Percentiles rank a stretch among this genome's conserved stretches.
Evolutionary conservation across 1,284 basidiomycete genomes (phyloP).

Genomic region (Cryptococcus amylolentus): DNA sequence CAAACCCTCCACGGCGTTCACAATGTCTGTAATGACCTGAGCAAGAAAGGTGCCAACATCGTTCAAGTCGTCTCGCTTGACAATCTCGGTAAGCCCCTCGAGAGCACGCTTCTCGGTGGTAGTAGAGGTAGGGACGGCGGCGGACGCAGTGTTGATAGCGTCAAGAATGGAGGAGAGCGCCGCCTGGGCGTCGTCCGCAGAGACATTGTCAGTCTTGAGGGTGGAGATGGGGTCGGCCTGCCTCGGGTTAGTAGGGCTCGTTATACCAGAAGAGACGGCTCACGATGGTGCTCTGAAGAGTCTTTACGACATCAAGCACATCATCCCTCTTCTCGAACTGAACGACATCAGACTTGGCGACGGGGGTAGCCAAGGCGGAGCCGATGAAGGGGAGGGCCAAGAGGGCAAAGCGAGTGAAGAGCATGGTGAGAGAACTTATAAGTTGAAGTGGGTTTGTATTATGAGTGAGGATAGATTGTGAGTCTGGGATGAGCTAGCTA

Average conservation of each 20-base stretch:
- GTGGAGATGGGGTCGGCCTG: slow-evolving; percentile 10
- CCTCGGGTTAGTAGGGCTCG: neutral
- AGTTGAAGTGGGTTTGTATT: neutral
- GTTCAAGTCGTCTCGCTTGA: slow-evolving; percentile 12
- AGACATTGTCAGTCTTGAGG: slow-evolving; percentile 7
- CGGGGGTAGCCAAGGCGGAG: slow-evolving; percentile 7
- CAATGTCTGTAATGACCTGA: slow-evolving; percentile 16
- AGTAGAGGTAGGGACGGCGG: neutral
- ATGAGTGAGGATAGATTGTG: too few relatives aligned
- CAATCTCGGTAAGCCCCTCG: slow-evolving; percentile 1
- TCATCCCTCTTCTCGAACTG: slow-evolving; percentile 1
- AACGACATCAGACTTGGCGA: neutral
- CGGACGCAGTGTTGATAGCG: slow-evolving; percentile 7
- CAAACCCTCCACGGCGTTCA: slow-evolving; percentile 15
- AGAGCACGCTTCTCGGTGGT: slow-evolving; percentile 1
- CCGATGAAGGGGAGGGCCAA: slow-evolving; percentile 15
- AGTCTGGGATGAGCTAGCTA: neutral
- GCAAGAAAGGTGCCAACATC: slow-evolving; percentile 16
- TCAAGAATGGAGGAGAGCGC: slow-evolving; percentile 7
- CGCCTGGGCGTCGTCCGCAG: neutral
- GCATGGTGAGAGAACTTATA: slow-evolving; percentile 3
- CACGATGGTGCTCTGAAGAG: slow-evolving; percentile 10
- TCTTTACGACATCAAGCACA: slow-evolving; percentile 5
- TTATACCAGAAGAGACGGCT: neutral
- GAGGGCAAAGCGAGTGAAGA: slow-evolving; percentile 12